phyloP scores from a whole-genome alignment of 2,329 filamentous ascomycete species.

The Botryotinia convoluta region DNA sequence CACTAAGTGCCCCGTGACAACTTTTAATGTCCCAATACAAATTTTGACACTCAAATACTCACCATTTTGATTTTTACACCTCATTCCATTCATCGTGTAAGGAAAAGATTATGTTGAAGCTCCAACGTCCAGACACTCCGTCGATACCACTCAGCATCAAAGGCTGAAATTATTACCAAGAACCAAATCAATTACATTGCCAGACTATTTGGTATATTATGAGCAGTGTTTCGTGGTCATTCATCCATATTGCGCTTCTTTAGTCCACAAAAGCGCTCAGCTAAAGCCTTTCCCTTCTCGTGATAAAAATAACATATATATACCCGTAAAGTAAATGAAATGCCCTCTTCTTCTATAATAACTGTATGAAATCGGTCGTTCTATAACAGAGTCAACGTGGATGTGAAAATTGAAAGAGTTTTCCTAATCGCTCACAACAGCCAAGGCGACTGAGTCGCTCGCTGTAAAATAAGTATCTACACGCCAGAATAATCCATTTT shows the following conservation, averaged over 20 bases:
- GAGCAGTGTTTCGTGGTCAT: neutral
- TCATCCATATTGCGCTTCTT: neutral
- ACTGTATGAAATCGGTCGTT: neutral
- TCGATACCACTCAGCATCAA: neutral
- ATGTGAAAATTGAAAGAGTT: neutral
- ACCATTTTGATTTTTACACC: neutral
- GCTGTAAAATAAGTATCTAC: neutral
- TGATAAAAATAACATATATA: neutral
- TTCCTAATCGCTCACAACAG: neutral
- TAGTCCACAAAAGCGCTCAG: neutral
- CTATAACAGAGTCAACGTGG: neutral
- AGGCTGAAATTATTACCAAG: too few relatives aligned
- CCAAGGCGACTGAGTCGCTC: neutral
- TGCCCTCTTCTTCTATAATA: neutral
- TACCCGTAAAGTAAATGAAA: neutral
- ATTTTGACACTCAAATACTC: neutral
- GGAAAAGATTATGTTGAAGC: fast-evolving
- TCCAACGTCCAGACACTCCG: neutral
- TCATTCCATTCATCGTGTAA: neutral
- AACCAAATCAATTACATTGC: too few relatives aligned
- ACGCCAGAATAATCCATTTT: neutral
- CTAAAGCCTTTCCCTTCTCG: neutral
- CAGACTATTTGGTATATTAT: neutral
- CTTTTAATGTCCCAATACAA: fast-evolving
- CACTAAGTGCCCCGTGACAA: neutral